Evolutionary conservation across 257 asterid species (phyloP), one percentile per base, ranked within the genome.

Genomic region (Agastache rugosa): DNA sequence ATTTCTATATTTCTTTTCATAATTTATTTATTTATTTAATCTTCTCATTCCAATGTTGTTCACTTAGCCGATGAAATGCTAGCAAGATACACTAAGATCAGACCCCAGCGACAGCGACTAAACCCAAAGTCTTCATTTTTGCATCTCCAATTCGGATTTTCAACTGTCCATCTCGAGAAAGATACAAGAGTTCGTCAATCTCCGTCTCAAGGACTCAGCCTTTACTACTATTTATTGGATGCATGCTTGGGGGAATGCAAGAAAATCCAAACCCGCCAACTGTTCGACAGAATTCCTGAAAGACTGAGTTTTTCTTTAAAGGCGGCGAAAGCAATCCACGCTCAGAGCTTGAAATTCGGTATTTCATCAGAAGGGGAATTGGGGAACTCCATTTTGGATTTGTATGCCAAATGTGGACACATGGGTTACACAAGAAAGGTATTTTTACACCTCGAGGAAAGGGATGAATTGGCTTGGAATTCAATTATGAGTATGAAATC

Each of bases 391-490:
- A 86, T 94, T 75, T 86, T 92, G 74, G 99, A 94, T 77, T 89
- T 94, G 66, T 94, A 94, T 53, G 87, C 96, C 77, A 94, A 92
- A 81, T 89, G 96, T 22, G 96, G 97, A 45, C 81, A 85, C 68
- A 35, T 76, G 69, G 87, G 72, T 63, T 89, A 83, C 42, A 90
- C 96, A 4, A 83, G 78, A 62, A 84, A 84, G 76, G 78, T 86
- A 1, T 90, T 93, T 77, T 61, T 39, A 8, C 71, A 23, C 61
- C 94, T 93, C 31, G 83, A 75, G 77, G 78, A 59, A 55, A 86
- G 78, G 82, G 90, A 90, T 84, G 81, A 73, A 15, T 74, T 81
- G 76, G 84, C 98, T 64, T 93, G 97, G 96, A 93, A 93, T 79
- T 93, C 98, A 14, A 78, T 93, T 65, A 76, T 89, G 82, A 81